Conservation (phyloP, 2,329 filamentous ascomycete genomes). For the Paecilomyces formosus region DNA sequence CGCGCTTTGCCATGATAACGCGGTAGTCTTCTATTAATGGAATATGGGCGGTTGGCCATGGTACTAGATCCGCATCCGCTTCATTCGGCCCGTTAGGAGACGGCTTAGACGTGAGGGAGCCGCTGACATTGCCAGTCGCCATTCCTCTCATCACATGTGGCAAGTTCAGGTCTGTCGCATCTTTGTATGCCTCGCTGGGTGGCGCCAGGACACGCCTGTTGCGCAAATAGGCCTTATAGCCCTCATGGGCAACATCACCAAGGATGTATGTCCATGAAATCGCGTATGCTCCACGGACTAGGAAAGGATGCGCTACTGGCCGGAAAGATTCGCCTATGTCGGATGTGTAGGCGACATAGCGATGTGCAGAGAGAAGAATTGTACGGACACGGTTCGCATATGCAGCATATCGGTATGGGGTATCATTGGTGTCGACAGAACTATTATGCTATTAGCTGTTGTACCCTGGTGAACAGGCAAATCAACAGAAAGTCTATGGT, state of each 20-base stretch:
- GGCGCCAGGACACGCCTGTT: conserved; percentile 74
- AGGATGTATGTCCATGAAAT: conserved; percentile 88
- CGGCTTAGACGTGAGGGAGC: conserved; percentile 8
- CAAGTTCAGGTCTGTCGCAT: conserved; percentile 26
- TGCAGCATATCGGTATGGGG: conserved; percentile 80
- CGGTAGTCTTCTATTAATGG: conserved; percentile 81
- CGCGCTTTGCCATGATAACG: conserved; percentile 83
- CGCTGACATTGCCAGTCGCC: conserved; percentile 24
- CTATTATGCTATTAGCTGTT: conserved; percentile 34
- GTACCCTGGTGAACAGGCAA: conserved; percentile 2
- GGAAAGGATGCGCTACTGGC: conserved; percentile 76
- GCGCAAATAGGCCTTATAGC: conserved; percentile 86
- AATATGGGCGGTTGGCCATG: conserved; percentile 42
- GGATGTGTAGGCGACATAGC: conserved; percentile 94
- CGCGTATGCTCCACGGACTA: conserved; percentile 78
- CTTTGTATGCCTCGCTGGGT: conserved; percentile 43
- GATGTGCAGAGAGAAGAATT: conserved; percentile 80
- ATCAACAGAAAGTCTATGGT: neutral
- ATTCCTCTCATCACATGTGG: conserved; percentile 26
- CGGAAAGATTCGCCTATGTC: conserved; percentile 96
- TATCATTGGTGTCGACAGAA: conserved; percentile 72
- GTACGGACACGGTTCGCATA: conserved; percentile 82
- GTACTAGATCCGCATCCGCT: conserved; percentile 16
- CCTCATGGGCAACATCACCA: conserved; percentile 86
- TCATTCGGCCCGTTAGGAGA: conserved; percentile 6